Conservation (phyloP, 441 rosid species). For the Hura crepitans region DNA sequence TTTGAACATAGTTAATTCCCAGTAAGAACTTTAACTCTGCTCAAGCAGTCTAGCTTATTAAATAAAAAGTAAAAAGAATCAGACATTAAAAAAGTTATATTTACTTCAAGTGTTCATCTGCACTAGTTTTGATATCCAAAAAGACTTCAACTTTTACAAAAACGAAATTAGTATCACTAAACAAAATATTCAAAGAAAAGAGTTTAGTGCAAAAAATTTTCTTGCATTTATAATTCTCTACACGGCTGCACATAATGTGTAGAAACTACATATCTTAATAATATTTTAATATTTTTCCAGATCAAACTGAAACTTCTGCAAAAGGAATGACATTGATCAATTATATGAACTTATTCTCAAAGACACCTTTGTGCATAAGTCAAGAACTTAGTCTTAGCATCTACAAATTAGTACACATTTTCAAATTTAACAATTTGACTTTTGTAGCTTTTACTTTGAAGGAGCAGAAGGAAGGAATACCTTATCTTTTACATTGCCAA, state of each 20-base stretch:
- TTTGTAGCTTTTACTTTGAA: constrained; percentile 6
- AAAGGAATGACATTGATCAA: background rate
- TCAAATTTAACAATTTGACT: background rate
- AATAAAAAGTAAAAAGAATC: background rate
- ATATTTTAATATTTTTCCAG: background rate
- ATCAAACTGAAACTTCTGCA: constrained; percentile 2
- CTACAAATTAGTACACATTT: background rate
- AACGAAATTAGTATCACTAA: no score
- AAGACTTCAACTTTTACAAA: background rate
- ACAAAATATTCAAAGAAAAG: background rate
- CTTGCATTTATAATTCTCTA: no score
- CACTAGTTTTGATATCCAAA: background rate
- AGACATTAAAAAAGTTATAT: background rate
- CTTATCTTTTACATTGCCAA: constrained; percentile 90
- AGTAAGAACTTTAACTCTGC: background rate
- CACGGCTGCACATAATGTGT: background rate
- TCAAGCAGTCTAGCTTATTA: background rate
- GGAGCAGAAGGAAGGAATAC: constrained; percentile 33
- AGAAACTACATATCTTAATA: background rate
- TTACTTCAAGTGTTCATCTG: background rate
- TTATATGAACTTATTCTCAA: background rate
- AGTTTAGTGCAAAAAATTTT: background rate
- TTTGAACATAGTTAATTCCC: background rate
- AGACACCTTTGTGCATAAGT: background rate
- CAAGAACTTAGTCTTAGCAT: background rate